Evolutionary conservation across 2,329 filamentous ascomycete species (phyloP), one percentile per base, ranked within the genome.

Genomic region (Fusarium sacchari): DNA sequence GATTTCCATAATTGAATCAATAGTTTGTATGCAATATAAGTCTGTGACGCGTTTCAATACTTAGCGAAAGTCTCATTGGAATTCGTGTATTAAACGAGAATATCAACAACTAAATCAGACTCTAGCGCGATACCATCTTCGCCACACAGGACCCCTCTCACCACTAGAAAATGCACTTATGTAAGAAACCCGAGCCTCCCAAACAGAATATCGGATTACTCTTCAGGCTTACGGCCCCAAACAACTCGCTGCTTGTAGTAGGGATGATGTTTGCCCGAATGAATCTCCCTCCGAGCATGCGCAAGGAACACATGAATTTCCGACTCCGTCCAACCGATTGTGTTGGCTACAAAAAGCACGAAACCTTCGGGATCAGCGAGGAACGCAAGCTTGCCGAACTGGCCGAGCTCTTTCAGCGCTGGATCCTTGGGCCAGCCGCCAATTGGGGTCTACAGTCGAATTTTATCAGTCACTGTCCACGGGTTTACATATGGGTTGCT

Each of bases 341-440:
- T 67, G 6, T 67, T 67, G 0, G 64, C 64, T 4, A 67, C 64
- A 18, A 67, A 67, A 14, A 67, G 63, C 18, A 67, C 63, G 13
- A 67, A 46, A 0, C 64, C 64, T 61, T 67, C 63, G 1, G 64
- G 53, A 17, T 67, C 64, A 3, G 63, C 63, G 0, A 67, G 40
- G 34, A 67, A 67, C 1, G 63, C 64, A 36, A 60, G 55, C 4
- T 60, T 52, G 11, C 53, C 39, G 2, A 67, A 67, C 9, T 67
- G 32, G 2, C 64, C 64, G 3, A 67, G 36, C 15, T 67, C 64
- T 2, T 67, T 67, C 28, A 61, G 11, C 1, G 26, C 28, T 4
- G 64, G 34, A 12, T 67, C 64, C 4, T 67, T 67, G 2, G 63
- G 22, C 64, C 63, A 67, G 15, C 52, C 53, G 11, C 64, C 64